Evolutionary conservation across 2,329 filamentous ascomycete genomes (phyloP).

Genomic region (Epichloe elymi): DNA sequence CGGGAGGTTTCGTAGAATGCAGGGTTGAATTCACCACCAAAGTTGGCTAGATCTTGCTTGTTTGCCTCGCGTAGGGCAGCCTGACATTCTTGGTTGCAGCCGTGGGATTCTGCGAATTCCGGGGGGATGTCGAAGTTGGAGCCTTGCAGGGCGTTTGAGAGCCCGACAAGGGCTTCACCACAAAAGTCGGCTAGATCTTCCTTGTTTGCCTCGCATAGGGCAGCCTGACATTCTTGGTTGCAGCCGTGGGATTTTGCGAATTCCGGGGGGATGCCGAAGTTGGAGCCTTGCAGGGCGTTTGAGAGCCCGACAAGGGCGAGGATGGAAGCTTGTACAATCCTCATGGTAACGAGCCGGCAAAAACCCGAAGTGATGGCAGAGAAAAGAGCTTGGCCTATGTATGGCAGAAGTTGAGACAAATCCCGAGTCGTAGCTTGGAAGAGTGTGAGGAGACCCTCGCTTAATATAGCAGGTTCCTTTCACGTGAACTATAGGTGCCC

Average conservation of each 20-base stretch:
- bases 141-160: too few species aligned
- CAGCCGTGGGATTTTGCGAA: conserved; percentile 4
- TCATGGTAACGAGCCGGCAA: too few species aligned
- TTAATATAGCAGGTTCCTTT: too few species aligned
- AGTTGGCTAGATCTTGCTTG: neutral
- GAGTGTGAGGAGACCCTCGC: too few species aligned
- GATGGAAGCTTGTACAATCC: too few species aligned
- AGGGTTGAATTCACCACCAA: conserved; percentile 6
- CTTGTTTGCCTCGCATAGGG: neutral
- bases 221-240: conserved; percentile 3
- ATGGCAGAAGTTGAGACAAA: too few species aligned
- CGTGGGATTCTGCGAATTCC: neutral
- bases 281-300: neutral
- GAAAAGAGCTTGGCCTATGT: too few species aligned
- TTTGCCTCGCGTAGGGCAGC: neutral
- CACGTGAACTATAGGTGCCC: too few species aligned
- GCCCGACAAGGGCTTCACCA: too few species aligned
- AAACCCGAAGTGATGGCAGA: too few species aligned
- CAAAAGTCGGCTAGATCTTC: neutral
- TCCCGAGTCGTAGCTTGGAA: too few species aligned
- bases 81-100: conserved; percentile 6
- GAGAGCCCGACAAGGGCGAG: too few species aligned
- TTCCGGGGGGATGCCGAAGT: conserved; percentile 1
- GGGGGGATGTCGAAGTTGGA: conserved; percentile 5
- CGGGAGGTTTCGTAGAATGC: conserved; percentile 6